Evolutionary conservation across 2,329 filamentous ascomycete species (phyloP).

Genomic region (Trichocomaceae sp.): DNA sequence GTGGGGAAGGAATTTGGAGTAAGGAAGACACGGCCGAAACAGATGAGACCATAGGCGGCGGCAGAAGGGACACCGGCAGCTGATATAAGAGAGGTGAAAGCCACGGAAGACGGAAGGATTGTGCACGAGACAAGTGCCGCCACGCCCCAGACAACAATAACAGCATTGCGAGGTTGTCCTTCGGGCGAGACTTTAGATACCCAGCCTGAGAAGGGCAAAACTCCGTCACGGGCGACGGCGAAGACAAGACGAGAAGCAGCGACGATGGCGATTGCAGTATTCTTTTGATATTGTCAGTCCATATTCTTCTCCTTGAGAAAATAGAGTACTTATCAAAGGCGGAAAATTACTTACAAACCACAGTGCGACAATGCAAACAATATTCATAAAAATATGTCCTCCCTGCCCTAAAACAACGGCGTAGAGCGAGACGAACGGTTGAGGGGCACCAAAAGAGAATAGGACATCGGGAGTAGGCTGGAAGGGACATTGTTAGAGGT

Average conservation of each 20-base stretch:
- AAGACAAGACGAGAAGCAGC: constrained; percentile 57
- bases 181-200: constrained; percentile 48
- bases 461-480: constrained; percentile 48
- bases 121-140: constrained; percentile 53
- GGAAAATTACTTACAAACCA: constrained; percentile 43
- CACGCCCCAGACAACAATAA: constrained; percentile 53
- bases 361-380: constrained; percentile 48
- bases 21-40: constrained; percentile 42
- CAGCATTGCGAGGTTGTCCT: constrained; percentile 55
- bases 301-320: constrained; percentile 8
- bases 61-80: constrained; percentile 49
- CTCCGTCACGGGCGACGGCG: constrained; percentile 56
- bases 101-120: constrained; percentile 50
- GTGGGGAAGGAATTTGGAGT: constrained; percentile 45
- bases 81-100: constrained; percentile 50
- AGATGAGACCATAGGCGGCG: constrained; percentile 48
- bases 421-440: constrained; percentile 55
- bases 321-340: background rate
- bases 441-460: constrained; percentile 49
- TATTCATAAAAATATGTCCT: constrained; percentile 56
- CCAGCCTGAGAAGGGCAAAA: constrained; percentile 54
- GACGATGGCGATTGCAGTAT: constrained; percentile 54
- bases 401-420: constrained; percentile 50
- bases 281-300: constrained; percentile 27
- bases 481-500: constrained; percentile 9